A percentile compares a stretch with the other conserved stretches of the same genome.
Evolutionary conservation across 148 eudicot species (phyloP).

Genomic region (Beta vulgaris): DNA sequence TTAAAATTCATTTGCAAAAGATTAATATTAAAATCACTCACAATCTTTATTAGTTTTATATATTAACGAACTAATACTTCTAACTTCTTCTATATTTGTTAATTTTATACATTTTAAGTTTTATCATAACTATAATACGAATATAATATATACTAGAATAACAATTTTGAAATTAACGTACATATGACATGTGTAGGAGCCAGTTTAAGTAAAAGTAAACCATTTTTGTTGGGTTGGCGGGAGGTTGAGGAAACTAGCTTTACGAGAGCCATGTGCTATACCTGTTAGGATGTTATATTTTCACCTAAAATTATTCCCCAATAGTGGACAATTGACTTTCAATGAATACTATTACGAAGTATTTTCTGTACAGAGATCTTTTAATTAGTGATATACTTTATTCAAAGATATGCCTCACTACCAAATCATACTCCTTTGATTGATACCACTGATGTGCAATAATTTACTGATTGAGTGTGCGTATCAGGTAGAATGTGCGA

Average conservation of each 20-base stretch:
- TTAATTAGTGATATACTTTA: neutral
- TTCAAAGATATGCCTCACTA: neutral
- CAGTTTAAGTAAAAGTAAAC: neutral
- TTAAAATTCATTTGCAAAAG: no score
- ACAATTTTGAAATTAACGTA: no score
- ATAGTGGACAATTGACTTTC: neutral
- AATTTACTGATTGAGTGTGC: neutral
- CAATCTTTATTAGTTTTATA: no score
- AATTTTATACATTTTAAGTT: no score
- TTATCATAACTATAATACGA: no score
- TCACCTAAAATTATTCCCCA: neutral
- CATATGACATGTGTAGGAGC: no score
- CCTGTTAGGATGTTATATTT: constrained; percentile 3
- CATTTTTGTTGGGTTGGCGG: neutral
- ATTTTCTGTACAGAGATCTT: neutral
- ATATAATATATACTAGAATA: no score
- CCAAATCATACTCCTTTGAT: neutral
- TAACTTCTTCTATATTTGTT: no score
- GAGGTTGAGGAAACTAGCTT: neutral
- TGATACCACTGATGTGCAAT: neutral
- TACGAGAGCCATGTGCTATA: neutral
- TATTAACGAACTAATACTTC: no score
- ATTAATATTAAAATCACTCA: no score
- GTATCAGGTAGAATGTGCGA: neutral
- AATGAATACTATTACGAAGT: neutral